Conservation (phyloP, 805 yeast genomes). For the Lachancea quebecensis region DNA sequence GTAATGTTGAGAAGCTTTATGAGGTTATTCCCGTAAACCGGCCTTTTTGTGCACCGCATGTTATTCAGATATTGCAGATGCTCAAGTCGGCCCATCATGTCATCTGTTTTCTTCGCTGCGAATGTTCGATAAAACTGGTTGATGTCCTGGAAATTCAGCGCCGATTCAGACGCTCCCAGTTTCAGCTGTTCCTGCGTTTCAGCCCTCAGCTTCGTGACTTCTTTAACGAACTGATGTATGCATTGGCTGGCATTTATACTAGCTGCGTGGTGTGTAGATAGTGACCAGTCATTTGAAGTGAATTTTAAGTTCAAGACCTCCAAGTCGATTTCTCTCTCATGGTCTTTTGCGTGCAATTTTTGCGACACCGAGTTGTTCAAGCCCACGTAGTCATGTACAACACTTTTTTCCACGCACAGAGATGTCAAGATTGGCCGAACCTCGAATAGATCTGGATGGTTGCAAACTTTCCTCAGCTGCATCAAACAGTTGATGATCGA, state of each 20-base stretch:
- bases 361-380: conserved; percentile 35
- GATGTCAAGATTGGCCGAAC: conserved; percentile 93
- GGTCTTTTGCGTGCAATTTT: conserved; percentile 21
- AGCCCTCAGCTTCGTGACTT: conserved; percentile 38
- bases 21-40: conserved; percentile 60
- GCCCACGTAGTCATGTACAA: conserved; percentile 41
- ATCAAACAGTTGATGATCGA: conserved; percentile 94
- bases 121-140: conserved; percentile 54
- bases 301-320: conserved; percentile 56
- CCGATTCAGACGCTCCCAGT: conserved; percentile 16
- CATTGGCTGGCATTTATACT: conserved; percentile 43
- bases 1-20: conserved; percentile 35
- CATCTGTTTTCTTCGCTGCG: conserved; percentile 45
- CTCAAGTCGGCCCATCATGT: conserved; percentile 44
- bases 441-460: conserved; percentile 71
- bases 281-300: conserved; percentile 36
- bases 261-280: conserved; percentile 42
- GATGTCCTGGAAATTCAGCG: conserved; percentile 32
- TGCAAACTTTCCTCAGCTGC: conserved; percentile 96
- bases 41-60: conserved; percentile 57
- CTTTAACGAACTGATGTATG: conserved; percentile 37
- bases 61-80: conserved; percentile 58
- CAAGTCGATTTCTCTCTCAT: conserved; percentile 37
- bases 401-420: conserved; percentile 64
- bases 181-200: conserved; percentile 9